A percentile compares a stretch with the other conserved stretches of the same genome.
Conservation (phyloP, 108 stramenopile species). For the Halocafeteria seosinensis region DNA sequence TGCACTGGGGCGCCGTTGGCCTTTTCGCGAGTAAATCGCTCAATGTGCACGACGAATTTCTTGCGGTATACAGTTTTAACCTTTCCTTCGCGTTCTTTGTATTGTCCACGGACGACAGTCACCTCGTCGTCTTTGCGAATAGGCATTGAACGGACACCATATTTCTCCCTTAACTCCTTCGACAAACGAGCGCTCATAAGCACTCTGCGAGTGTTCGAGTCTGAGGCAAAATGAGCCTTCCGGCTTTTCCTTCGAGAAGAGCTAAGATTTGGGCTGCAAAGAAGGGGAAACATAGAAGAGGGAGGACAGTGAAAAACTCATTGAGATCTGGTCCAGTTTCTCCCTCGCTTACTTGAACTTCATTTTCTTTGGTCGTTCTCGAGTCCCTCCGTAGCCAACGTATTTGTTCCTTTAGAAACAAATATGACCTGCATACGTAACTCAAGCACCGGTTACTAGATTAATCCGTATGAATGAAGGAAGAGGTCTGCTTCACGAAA, state of each 20-base stretch:
- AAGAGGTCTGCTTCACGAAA: too few relatives aligned
- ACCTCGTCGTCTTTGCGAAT: slow-evolving; percentile 97
- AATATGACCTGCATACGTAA: too few relatives aligned
- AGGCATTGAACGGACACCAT: slow-evolving; percentile 92
- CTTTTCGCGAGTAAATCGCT: slow-evolving; percentile 89
- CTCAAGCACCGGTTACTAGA: too few relatives aligned
- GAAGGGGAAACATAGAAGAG: too few relatives aligned
- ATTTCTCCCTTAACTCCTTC: slow-evolving; percentile 91
- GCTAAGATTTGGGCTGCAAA: slow-evolving; percentile 52
- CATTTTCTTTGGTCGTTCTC: too few relatives aligned
- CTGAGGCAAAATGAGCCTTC: slow-evolving; percentile 94
- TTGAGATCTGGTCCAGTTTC: too few relatives aligned
- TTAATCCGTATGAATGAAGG: too few relatives aligned
- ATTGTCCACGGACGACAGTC: slow-evolving; percentile 72
- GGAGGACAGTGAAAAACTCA: too few relatives aligned
- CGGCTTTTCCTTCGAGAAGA: slow-evolving; percentile 86
- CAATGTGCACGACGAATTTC: slow-evolving; percentile 94
- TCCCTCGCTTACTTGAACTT: too few relatives aligned
- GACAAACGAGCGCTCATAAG: slow-evolving; percentile 86
- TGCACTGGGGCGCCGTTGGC: slow-evolving; percentile 69
- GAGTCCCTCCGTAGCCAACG: too few relatives aligned
- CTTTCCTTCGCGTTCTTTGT: slow-evolving; percentile 95
- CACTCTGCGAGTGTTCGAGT: slow-evolving; percentile 68
- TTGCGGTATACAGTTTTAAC: slow-evolving; percentile 78
- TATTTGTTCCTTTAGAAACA: too few relatives aligned